Conservation (phyloP, 2,329 filamentous ascomycete genomes). For the Byssoonygena ceratinophila region DNA sequence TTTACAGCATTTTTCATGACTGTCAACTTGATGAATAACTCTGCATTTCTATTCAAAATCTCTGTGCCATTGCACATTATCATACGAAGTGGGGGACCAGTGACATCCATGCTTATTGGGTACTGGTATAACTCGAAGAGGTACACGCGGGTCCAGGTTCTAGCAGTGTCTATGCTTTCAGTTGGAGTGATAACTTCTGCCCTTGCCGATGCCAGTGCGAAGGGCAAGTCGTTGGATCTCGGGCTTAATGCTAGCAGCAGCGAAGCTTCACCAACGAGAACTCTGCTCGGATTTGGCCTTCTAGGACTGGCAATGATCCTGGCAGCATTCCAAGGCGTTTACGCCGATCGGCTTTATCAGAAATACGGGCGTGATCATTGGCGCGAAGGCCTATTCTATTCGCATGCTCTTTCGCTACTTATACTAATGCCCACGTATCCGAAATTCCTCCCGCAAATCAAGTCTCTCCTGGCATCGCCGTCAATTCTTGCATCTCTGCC, state of each 20-base stretch:
- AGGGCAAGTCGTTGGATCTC: slow-evolving; percentile 43
- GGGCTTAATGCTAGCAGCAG: slow-evolving; percentile 30
- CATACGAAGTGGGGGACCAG: slow-evolving; percentile 83
- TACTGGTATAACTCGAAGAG: slow-evolving; percentile 67
- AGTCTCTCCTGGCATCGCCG: slow-evolving; percentile 26
- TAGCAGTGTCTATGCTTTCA: slow-evolving; percentile 74
- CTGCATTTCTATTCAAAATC: slow-evolving; percentile 93
- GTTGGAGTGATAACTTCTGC: slow-evolving; percentile 78
- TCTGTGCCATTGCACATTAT: slow-evolving; percentile 97
- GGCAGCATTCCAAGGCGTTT: slow-evolving; percentile 88
- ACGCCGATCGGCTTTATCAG: slow-evolving; percentile 81
- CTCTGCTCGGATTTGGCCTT: slow-evolving; percentile 59
- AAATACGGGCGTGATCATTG: slow-evolving; percentile 72
- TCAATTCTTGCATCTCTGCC: slow-evolving; percentile 24
- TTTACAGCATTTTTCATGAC: slow-evolving; percentile 86
- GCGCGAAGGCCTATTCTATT: slow-evolving; percentile 96
- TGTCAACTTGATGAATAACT: slow-evolving; percentile 95
- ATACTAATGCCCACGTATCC: slow-evolving; percentile 34
- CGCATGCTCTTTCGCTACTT: slow-evolving; percentile 45
- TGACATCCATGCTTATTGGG: slow-evolving; percentile 89
- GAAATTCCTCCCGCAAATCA: slow-evolving; percentile 30
- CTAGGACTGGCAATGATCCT: slow-evolving; percentile 81
- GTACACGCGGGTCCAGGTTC: slow-evolving; percentile 68
- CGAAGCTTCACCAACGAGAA: slow-evolving; percentile 33
- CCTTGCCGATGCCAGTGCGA: slow-evolving; percentile 76